Evolutionary conservation across 257 asterid genomes (phyloP), one percentile per base, ranked within the genome.

Genomic region (Pogostemon cablin): DNA sequence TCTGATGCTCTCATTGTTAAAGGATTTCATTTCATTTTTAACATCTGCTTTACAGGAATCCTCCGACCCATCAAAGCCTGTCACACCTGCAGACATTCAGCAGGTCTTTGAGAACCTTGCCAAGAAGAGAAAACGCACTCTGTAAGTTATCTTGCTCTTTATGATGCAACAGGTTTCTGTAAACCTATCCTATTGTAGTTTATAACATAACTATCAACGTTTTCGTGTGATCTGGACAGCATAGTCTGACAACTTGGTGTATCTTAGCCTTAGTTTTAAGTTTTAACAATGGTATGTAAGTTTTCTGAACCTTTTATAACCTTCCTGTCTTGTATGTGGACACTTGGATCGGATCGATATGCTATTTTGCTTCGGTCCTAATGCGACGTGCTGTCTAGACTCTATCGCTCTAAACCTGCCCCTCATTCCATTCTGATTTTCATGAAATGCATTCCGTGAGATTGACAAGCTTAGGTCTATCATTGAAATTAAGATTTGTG

Each of bases 71-170:
- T 83, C 95, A 2, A 90, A 86, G 82, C 50, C 95, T 11, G 68
- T 90, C 61, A 90, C 96, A 44, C 62, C 92, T 40, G 92, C 80
- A 43, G 95, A 90, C 77, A 69, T 90, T 64, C 92, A 84, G 65
- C 90, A 86, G 85, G 79, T 90, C 15, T 90, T 87, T 5, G 95
- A 84, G 69, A 90, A 90, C 77, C 92, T 90, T 71, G 87, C 90
- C 50, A 83, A 84, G 84, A 87, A 87, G 79, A 81, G 96, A 41
- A 84, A 78, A 80, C 89, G 93, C 2, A 55, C 66, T 63, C 68
- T 71, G 3, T 89, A 66, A 77, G 82, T 74, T 49, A 4, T 25
- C 32, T 25, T 25, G 32, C 32, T 25, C 32, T 25, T 43, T 7
- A 15, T 10, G 61, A 56, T 41, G 72, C 65, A 55, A 35, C 53